A percentile compares a stretch with the other conserved stretches of the same genome.
Evolutionary conservation across 2,329 filamentous ascomycete genomes (phyloP).

Genomic region (Sporothrix dimorphospora): DNA sequence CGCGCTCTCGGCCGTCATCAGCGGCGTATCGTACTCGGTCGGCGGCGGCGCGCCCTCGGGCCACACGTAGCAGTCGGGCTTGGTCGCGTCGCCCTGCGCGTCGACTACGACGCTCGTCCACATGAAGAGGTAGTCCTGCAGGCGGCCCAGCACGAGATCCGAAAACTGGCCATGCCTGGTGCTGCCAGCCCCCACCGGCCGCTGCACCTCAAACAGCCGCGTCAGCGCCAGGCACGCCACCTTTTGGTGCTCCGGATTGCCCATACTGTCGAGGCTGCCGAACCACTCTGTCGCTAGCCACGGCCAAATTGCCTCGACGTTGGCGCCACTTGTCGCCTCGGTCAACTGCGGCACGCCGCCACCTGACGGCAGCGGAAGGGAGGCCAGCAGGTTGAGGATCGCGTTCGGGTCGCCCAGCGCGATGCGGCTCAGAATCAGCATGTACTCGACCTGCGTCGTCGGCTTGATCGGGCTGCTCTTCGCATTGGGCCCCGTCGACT

Average conservation of each 20-base stretch:
- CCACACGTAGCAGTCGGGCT: conserved; percentile 57
- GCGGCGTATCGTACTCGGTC: conserved; percentile 60
- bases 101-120: conserved; percentile 74
- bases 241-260: conserved; percentile 67
- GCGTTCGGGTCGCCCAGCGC: conserved; percentile 71
- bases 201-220: conserved; percentile 65
- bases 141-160: conserved; percentile 59
- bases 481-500: conserved; percentile 79
- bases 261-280: conserved; percentile 67
- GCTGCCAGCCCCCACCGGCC: conserved; percentile 39
- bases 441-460: conserved; percentile 81
- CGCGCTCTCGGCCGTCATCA: conserved; percentile 56
- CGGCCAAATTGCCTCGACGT: conserved; percentile 52
- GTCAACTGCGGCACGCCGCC: conserved; percentile 27
- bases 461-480: conserved; percentile 66
- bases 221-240: conserved; percentile 74
- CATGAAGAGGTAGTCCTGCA: conserved; percentile 75
- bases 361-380: background rate
- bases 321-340: conserved; percentile 39
- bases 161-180: conserved; percentile 54
- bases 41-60: conserved; percentile 39
- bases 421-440: conserved; percentile 79
- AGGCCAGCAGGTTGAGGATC: conserved; percentile 61
- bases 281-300: conserved; percentile 70
- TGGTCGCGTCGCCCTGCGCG: conserved; percentile 60